Evolutionary conservation across 129 eudicot species (phyloP).

Genomic region (Smallanthus sonchifolius): DNA sequence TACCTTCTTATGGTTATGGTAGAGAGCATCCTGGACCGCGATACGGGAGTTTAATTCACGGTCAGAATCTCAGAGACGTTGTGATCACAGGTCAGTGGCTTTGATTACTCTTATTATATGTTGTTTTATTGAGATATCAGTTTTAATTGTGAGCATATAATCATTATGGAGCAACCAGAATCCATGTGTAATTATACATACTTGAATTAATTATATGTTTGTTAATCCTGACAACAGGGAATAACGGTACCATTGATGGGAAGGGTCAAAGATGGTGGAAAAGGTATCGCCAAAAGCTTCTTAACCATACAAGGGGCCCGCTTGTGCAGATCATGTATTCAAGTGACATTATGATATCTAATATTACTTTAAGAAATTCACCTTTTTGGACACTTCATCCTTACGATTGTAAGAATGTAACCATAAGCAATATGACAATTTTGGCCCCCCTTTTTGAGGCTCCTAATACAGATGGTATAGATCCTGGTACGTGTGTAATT

Average conservation of each 20-base stretch:
- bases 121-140: background rate
- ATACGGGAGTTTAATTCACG: slow-evolving; percentile 94
- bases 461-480: slow-evolving; percentile 97
- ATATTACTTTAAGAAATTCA: slow-evolving; percentile 87
- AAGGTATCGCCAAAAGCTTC: slow-evolving; percentile 67
- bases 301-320: slow-evolving; percentile 91
- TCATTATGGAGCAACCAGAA: background rate
- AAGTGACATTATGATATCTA: slow-evolving; percentile 68
- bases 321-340: slow-evolving; percentile 97
- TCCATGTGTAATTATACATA: background rate
- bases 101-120: background rate
- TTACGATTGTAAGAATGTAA: slow-evolving; percentile 90
- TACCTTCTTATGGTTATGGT: slow-evolving; percentile 95
- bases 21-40: slow-evolving; percentile 95
- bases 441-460: slow-evolving; percentile 82
- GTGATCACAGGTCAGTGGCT: slow-evolving; percentile 76
- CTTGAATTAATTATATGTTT: slow-evolving; percentile 19
- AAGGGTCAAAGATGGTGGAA: slow-evolving; percentile 98
- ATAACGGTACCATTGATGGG: slow-evolving; percentile 88
- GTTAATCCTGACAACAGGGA: slow-evolving; percentile 47
- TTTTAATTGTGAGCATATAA: background rate
- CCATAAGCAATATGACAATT: slow-evolving; percentile 72
- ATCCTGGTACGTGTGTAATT: slow-evolving; percentile 85
- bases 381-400: slow-evolving; percentile 99
- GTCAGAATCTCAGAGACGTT: slow-evolving; percentile 88